phyloP scores from a whole-genome alignment of 441 rosid genomes.

The Brassica hybrid region DNA sequence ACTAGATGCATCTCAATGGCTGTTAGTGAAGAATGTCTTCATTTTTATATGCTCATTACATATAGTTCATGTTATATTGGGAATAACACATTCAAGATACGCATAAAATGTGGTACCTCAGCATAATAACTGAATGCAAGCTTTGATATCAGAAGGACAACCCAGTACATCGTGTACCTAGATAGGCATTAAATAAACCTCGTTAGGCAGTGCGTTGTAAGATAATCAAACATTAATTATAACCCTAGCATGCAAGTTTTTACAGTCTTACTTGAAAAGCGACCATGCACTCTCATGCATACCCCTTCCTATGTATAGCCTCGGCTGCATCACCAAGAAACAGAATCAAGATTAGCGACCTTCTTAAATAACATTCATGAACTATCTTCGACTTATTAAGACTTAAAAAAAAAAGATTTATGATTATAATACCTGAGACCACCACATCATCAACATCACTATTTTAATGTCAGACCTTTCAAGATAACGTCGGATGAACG shows the following conservation, averaged over 20 bases:
- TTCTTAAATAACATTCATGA: constrained; percentile 9
- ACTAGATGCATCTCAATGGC: constrained; percentile 15
- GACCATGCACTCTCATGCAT: constrained; percentile 87
- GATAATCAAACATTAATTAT: not conserved
- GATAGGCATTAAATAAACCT: constrained; percentile 17
- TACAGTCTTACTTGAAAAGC: constrained; percentile 68
- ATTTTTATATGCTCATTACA: not conserved
- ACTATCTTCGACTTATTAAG: not conserved
- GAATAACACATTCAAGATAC: not conserved
- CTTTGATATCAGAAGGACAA: constrained; percentile 66
- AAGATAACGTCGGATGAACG: constrained; percentile 70
- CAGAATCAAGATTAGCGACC: constrained; percentile 21
- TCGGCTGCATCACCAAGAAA: constrained; percentile 59
- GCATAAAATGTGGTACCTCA: constrained; percentile 53
- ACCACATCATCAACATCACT: constrained; percentile 87
- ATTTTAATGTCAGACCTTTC: constrained; percentile 71
- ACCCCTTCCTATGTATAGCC: constrained; percentile 86
- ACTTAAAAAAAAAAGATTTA: constrained; percentile 8
- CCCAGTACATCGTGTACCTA: constrained; percentile 88
- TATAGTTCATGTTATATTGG: not conserved
- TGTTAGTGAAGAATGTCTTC: not conserved
- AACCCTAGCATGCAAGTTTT: constrained; percentile 19
- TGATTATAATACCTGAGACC: constrained; percentile 72
- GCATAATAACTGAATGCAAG: constrained; percentile 75
- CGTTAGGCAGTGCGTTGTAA: constrained; percentile 18